Evolutionary conservation across 345 rosid species (phyloP).

Genomic region (Chamaenerion angustifolium): DNA sequence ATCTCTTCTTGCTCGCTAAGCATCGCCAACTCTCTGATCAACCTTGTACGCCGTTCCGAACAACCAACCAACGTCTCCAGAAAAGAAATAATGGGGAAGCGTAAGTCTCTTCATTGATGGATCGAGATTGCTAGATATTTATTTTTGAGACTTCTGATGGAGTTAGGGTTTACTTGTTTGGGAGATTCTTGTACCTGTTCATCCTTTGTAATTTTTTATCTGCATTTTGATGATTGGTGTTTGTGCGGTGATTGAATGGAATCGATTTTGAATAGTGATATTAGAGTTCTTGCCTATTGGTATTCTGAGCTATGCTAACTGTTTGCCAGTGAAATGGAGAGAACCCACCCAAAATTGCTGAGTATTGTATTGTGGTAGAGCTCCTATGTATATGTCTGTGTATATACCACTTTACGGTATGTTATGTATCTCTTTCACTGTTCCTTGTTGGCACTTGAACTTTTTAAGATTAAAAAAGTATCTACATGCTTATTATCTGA

Average conservation of each 20-base stretch:
- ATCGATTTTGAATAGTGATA: too few species aligned
- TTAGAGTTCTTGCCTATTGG: too few species aligned
- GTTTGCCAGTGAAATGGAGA: too few species aligned
- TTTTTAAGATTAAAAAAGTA: too few species aligned
- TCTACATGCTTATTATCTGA: neutral
- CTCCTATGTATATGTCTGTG: neutral
- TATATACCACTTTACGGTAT: too few species aligned
- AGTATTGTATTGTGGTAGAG: too few species aligned
- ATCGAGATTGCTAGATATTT: neutral
- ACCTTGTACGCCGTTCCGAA: slow-evolving; percentile 14
- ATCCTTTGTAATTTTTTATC: too few species aligned
- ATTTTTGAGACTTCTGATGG: neutral
- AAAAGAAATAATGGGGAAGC: slow-evolving; percentile 49
- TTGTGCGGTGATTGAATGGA: too few species aligned
- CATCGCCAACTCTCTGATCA: slow-evolving; percentile 23
- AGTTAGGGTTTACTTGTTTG: slow-evolving; percentile 4
- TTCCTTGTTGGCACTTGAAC: too few species aligned
- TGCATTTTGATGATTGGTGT: too few species aligned
- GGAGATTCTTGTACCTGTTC: neutral
- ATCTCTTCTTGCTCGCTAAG: slow-evolving; percentile 10
- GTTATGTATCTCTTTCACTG: neutral
- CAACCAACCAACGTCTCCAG: slow-evolving; percentile 8
- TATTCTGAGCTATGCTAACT: too few species aligned
- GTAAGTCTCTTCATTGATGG: slow-evolving; percentile 23
- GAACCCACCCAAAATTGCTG: too few species aligned